Percentiles rank a stretch among this genome's conserved stretches.
These are phyloP conservation scores for Aaosphaeria arxii DNA, from an alignment of 2,329 filamentous ascomycete species.

Conservation along the genomic window DNA sequence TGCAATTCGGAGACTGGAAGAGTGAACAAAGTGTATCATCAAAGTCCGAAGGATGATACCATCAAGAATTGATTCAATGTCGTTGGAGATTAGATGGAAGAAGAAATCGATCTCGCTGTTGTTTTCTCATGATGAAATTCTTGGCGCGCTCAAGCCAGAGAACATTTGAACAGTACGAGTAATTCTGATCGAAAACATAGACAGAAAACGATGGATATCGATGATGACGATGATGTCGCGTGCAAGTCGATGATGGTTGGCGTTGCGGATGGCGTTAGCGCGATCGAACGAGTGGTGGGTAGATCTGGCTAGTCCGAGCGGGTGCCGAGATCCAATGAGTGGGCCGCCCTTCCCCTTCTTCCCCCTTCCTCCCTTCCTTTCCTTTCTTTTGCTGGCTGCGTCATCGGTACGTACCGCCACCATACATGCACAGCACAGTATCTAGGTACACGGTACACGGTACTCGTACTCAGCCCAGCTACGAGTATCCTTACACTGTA, in stretches of 20 bases:
- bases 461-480: too few species aligned
- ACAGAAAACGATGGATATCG: neutral
- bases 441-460: too few species aligned
- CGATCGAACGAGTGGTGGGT: constrained; percentile 2
- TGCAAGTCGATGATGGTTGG: constrained; percentile 3
- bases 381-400: neutral
- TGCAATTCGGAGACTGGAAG: constrained; percentile 14
- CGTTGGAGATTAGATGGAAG: neutral
- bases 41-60: constrained; percentile 10
- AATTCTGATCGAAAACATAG: neutral
- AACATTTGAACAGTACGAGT: neutral
- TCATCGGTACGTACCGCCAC: too few species aligned
- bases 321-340: neutral
- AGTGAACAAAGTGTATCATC: constrained; percentile 26
- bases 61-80: neutral
- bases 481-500: too few species aligned
- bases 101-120: neutral
- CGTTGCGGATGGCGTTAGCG: constrained; percentile 3
- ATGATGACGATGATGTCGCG: constrained; percentile 1
- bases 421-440: too few species aligned
- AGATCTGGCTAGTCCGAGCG: too few species aligned
- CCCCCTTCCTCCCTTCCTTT: neutral
- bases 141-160: neutral
- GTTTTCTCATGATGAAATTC: constrained; percentile 5
- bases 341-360: constrained; percentile 3